Percentiles rank a stretch among this genome's conserved stretches.
These are phyloP conservation scores for Cutaneotrichosporon cyanovorans DNA, from an alignment of 1,284 basidiomycete genomes.

Conservation along the genomic window DNA sequence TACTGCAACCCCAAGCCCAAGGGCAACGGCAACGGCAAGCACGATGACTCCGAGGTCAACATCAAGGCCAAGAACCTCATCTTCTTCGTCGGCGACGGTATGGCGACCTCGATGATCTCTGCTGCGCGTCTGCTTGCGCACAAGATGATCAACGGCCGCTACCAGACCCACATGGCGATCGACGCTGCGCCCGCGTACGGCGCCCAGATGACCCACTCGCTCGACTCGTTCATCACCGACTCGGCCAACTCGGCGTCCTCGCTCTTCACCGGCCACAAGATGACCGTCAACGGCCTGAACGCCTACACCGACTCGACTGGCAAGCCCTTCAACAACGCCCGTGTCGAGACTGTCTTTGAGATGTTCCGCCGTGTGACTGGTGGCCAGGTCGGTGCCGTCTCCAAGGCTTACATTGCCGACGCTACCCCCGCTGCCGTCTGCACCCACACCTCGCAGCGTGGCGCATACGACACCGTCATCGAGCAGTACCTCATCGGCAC, in stretches of 20 bases:
- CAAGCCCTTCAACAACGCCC: slow-evolving; percentile 38
- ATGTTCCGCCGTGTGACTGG: slow-evolving; percentile 38
- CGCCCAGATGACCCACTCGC: slow-evolving; percentile 35
- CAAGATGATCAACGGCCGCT: slow-evolving; percentile 48
- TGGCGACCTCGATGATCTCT: slow-evolving; percentile 39
- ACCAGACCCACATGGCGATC: slow-evolving; percentile 37
- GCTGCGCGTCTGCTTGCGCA: slow-evolving; percentile 47
- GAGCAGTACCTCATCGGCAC: slow-evolving; percentile 44
- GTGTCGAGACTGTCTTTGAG: slow-evolving; percentile 44
- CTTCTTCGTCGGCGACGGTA: slow-evolving; percentile 45
- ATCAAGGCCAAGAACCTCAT: slow-evolving; percentile 45
- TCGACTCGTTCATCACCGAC: slow-evolving; percentile 45
- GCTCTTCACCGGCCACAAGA: slow-evolving; percentile 44
- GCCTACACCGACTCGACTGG: slow-evolving; percentile 37
- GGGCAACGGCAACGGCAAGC: too few species aligned
- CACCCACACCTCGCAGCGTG: slow-evolving; percentile 41
- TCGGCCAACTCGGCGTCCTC: slow-evolving; percentile 49
- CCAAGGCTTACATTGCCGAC: slow-evolving; percentile 47
- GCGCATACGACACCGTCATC: slow-evolving; percentile 39
- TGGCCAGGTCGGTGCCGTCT: slow-evolving; percentile 46
- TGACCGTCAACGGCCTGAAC: slow-evolving; percentile 47
- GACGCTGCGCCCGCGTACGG: slow-evolving; percentile 38
- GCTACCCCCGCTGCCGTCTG: slow-evolving; percentile 45
- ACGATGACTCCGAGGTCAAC: slow-evolving; percentile 14
- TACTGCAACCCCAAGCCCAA: too few species aligned